Base-by-base conservation (phyloP, 202 grass and related monocot genomes). In the Cymbopogon flexuosus region DNA sequence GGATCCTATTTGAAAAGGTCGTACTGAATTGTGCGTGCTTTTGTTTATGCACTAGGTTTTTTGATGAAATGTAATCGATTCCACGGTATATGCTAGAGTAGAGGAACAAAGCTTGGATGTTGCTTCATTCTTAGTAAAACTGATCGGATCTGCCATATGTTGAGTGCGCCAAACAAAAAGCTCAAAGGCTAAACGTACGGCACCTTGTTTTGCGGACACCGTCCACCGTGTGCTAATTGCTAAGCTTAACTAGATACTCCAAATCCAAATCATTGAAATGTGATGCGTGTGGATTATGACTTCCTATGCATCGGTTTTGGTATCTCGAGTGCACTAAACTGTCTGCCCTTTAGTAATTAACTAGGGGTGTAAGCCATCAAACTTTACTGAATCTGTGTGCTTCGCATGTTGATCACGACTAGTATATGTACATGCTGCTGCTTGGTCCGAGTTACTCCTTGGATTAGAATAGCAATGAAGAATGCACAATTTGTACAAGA, bases 331-430 rank as follows among this genome's bases (percentile, higher is more conserved):
- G 12, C 29, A 81, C 40, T 41, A 2, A 40, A 71, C 40, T 21
- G 63, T 52, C 47, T 73, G 42, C 49, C 42, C 13, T 73, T 73
- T 82, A 12, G 14, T 72, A 37, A 40, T 81, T 81, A 23, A 36
- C 12, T 46, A 37, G 45, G 18, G 0, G 30, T 24, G 41, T 34
- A 49, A 64, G 8, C 41, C 61, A 51, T 22, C 60, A 39, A 51
- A 51, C 30, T 76, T 47, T 3, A 61, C 18, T 29, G 51, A 13
- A 70, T n/a, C 64, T 19, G 40, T 62, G 12, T 29, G 37, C 36
- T 30, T 62, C 27, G 14, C 11, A 4, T 7, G 0, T 58, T 36
- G 65, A 41, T 47, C 33, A 27, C 27, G 27, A 27, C 27, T 75
- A 0, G 0, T 27, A 27, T 27, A 27, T 27, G 27, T 27, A 27